A percentile compares a stretch with the other conserved stretches of the same genome.
These are phyloP conservation scores for Ceratopteris richardii DNA, from an alignment of 75 land plant genomes.

Conservation along the genomic window DNA sequence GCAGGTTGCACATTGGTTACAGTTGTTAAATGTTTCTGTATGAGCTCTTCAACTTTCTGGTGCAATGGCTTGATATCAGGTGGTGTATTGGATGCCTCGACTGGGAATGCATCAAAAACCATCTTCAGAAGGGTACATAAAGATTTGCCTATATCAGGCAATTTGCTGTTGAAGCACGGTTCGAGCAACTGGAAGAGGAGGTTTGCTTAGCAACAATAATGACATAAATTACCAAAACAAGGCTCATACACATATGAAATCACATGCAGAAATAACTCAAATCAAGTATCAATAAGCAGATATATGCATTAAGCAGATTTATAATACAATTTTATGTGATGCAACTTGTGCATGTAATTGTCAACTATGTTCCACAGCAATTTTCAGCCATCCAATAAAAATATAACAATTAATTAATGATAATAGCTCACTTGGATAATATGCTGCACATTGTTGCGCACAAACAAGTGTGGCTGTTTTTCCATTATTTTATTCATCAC, in stretches of 20 bases:
- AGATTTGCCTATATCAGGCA: constrained; percentile 89
- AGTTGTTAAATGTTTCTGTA: constrained; percentile 75
- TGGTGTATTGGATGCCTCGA: constrained; percentile 63
- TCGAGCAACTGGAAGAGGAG: constrained; percentile 67
- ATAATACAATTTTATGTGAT: neutral
- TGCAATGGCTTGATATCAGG: constrained; percentile 61
- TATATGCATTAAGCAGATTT: neutral
- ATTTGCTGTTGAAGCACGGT: constrained; percentile 88
- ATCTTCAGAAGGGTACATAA: constrained; percentile 85
- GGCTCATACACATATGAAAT: neutral
- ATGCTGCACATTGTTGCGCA: constrained; percentile 92
- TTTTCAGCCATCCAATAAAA: too few species aligned
- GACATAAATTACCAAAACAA: neutral
- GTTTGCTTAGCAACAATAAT: constrained; percentile 14
- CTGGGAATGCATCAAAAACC: constrained; percentile 93
- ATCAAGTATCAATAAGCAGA: too few species aligned
- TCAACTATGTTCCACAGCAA: too few species aligned
- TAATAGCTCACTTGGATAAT: constrained; percentile 81
- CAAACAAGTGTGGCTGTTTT: constrained; percentile 95
- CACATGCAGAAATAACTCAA: too few species aligned
- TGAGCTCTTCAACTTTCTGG: constrained; percentile 85
- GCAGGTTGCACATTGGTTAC: constrained; percentile 68
- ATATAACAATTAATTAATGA: too few species aligned
- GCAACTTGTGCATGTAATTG: too few species aligned
- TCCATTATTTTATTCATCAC: constrained; percentile 98